Conservation (phyloP, 441 rosid genomes). For the Pelargonium australe region DNA sequence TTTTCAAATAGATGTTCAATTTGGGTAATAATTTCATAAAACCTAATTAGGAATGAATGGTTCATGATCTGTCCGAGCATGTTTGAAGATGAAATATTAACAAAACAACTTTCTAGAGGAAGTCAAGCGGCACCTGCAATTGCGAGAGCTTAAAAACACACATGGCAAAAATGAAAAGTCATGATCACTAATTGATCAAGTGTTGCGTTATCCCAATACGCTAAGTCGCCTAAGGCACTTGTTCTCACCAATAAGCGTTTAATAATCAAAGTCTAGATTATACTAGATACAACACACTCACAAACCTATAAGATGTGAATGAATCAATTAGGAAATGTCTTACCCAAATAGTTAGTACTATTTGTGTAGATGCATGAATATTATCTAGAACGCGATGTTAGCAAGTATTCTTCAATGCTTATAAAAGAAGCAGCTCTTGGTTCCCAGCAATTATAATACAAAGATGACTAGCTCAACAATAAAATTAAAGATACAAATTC, state of each 20-base stretch:
- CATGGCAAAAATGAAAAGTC: no score
- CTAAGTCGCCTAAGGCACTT: no score
- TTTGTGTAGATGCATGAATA: background rate
- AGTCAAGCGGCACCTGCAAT: no score
- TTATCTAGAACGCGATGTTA: background rate
- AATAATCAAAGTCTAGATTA: no score
- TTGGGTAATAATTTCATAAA: background rate
- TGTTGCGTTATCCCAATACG: no score
- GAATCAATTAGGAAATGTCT: background rate
- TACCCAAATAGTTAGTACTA: background rate
- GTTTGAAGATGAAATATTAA: background rate
- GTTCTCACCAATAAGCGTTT: no score
- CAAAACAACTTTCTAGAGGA: background rate
- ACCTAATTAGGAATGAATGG: background rate
- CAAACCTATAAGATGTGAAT: background rate
- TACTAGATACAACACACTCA: no score
- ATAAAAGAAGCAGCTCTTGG: background rate
- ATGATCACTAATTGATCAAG: no score
- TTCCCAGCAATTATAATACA: background rate
- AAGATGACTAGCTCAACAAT: no score
- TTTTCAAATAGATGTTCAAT: constrained; percentile 2
- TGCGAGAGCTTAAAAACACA: no score
- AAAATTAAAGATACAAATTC: background rate
- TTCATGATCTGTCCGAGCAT: background rate
- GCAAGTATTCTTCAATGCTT: background rate